Base-by-base conservation (phyloP, 108 stramenopile species). In the Nitzschia sp. region DNA sequence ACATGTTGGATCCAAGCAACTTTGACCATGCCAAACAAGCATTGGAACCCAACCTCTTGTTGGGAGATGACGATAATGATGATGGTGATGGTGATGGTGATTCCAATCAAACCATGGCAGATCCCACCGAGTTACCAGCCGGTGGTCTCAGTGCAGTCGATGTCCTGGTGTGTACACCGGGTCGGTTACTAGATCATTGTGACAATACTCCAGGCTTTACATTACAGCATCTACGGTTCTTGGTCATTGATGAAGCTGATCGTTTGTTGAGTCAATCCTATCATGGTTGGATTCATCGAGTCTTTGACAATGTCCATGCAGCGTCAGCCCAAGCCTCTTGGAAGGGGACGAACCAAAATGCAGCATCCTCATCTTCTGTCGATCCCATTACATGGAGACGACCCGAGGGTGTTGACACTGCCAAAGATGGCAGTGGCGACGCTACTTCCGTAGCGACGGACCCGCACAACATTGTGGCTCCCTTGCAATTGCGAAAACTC, bases 201-300 rank as follows among this genome's bases (percentile, higher is more conserved):
- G 92, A 94, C 67, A 71, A 80, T 48, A 97, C 95, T 25, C 95
- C 93, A 2, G 97, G 97, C 11, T 96, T 98, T 71, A 90, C 94
- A 39, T 72, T 97, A 65, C 87, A 94, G 66, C 93, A 96, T 69
- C 78, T 97, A 54, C 65, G 81, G 43, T 98, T 87, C 71, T 80
- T 98, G 29, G 89, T 97, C 19, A 78, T 98, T 58, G 97, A 98
- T 65, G 97, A 98, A 78, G 97, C 95, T 0, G 97, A 98, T 72
- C 77, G 96, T 21, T 76, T 97, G 63, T 72, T 98, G 46, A 92
- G 83, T 56, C 95, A 98, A 75, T 75, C 82, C 11, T 97, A 98
- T 77, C 94, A 97, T 58, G 87, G 90, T 71, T 97, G 95, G 94
- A 86, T 97, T 46, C 65, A 80, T 14, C 64, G 90, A 53, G 93